Base-by-base conservation (phyloP, 371 early-diverging fungal species). In the Rhizopus sp. region DNA sequence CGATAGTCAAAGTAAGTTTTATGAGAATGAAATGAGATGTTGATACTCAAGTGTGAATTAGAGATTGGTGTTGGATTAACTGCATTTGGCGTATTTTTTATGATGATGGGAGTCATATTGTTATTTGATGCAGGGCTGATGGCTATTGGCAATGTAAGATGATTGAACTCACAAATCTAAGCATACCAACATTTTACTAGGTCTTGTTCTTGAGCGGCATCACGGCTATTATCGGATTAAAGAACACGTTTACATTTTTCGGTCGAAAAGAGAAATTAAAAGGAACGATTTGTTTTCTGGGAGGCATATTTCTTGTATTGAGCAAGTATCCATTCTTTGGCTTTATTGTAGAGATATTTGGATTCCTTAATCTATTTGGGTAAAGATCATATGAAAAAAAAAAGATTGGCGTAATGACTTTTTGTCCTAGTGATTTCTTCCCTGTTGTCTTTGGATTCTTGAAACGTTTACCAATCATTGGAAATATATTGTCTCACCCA, bases 361-460 rank as follows among this genome's bases (percentile, higher is more conserved):
- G 97, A 0, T 95, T 98, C 63, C 76, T 97, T 51, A 97, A 98
- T 70, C 73, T 98, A 48, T 98, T 98, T 82, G 98, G 97, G 93
- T 93, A 84, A 51, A 42, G 75, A 17, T 12, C 13, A 10, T 10
- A 46, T 12, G n/a, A 55, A 17, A 7, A 13, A 30, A 42, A 31
- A n/a, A 33, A 15, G 45, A n/a, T 30, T 16, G 32, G 16, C 30
- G 53, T 46, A 47, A 32, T 53, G 31, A 42, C 42, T 9, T 12
- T 10, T 41, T 5, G 9, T 23, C 29, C 33, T 53, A 95, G 94
- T 8, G 97, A 98, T 79, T 98, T 98, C 70, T 96, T 98, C 83
- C 97, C 97, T 2, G 90, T 93, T 33, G 88, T 93, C 7, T 70
- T 97, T 55, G 83, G 88, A 46, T 95, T 97, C 59, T 69, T 96